Conservation (phyloP, 2,329 filamentous ascomycete species). For the Penicillium paneum region DNA sequence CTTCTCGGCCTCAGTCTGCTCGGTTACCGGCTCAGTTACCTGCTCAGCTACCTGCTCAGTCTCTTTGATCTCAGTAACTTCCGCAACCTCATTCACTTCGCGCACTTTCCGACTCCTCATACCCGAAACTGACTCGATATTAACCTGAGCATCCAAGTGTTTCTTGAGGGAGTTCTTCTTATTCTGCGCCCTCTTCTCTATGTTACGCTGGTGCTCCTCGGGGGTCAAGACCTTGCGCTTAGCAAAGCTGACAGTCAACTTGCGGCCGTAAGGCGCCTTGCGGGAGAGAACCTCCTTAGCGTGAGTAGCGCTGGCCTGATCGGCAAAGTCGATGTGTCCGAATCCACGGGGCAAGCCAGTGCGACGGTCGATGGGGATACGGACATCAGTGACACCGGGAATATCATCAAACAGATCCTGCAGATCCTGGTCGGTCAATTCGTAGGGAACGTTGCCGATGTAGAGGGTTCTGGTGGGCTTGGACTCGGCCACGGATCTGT, state of each 20-base stretch:
- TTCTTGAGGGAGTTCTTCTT: background rate
- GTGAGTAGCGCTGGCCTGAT: constrained; percentile 61
- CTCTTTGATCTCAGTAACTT: background rate
- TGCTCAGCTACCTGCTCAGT: background rate
- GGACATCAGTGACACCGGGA: constrained; percentile 68
- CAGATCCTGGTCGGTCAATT: constrained; percentile 79
- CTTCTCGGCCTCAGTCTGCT: background rate
- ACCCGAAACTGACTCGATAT: background rate
- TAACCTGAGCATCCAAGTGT: too few species aligned
- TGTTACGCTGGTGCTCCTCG: background rate
- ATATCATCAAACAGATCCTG: constrained; percentile 72
- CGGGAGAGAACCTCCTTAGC: constrained; percentile 57
- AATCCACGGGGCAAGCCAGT: constrained; percentile 81
- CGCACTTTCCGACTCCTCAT: background rate
- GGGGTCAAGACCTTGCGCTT: constrained; percentile 29
- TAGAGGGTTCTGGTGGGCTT: constrained; percentile 65
- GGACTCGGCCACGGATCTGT: constrained; percentile 16
- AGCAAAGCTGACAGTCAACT: constrained; percentile 62
- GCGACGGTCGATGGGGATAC: constrained; percentile 76
- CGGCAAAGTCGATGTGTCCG: constrained; percentile 75
- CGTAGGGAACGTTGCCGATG: constrained; percentile 81
- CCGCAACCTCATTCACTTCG: background rate
- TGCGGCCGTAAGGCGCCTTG: constrained; percentile 63
- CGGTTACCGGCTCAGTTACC: too few species aligned
- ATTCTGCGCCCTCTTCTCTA: background rate